A percentile compares a stretch with the other conserved stretches of the same genome.
These are phyloP conservation scores for Cyberlindnera mississippiensis DNA, from an alignment of 805 yeast species.

Conservation along the genomic window DNA sequence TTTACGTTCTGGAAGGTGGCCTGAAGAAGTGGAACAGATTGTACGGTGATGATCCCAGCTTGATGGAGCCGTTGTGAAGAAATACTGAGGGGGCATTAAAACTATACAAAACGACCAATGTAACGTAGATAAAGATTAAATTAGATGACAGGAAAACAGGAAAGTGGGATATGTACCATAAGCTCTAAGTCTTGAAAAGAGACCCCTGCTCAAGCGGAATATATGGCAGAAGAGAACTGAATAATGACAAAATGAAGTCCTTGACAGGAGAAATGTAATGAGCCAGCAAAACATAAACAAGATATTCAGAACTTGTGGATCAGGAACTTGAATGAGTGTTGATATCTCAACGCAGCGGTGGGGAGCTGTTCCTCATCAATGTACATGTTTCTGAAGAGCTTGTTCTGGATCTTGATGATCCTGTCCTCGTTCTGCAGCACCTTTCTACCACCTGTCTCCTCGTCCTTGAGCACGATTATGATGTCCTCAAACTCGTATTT, in stretches of 20 bases:
- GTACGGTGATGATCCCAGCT: conserved; percentile 12
- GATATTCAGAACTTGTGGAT: conserved; percentile 10
- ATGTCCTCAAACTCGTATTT: conserved; percentile 12
- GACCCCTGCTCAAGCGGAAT: too few relatives aligned
- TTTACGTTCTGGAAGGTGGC: conserved; percentile 23
- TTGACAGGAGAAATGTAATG: too few relatives aligned
- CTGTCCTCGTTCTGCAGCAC: conserved; percentile 13
- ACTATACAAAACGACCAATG: neutral
- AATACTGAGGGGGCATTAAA: neutral
- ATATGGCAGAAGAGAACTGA: too few relatives aligned
- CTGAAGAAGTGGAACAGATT: conserved; percentile 22
- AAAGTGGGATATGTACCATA: too few relatives aligned
- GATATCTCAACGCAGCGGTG: conserved; percentile 11
- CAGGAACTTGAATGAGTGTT: conserved; percentile 16
- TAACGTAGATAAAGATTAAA: too few relatives aligned
- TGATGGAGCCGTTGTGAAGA: conserved; percentile 10
- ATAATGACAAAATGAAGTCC: too few relatives aligned
- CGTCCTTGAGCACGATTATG: conserved; percentile 10
- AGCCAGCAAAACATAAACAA: neutral
- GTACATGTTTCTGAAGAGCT: conserved; percentile 17
- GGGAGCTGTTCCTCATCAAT: conserved; percentile 17
- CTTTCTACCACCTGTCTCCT: conserved; percentile 4
- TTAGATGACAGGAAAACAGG: too few relatives aligned
- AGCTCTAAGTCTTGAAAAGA: too few relatives aligned
- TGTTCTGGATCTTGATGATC: conserved; percentile 16